Percentiles rank a stretch among this genome's conserved stretches.
Conservation (phyloP, 2,329 filamentous ascomycete species). For the Grosmannia clavigera region DNA sequence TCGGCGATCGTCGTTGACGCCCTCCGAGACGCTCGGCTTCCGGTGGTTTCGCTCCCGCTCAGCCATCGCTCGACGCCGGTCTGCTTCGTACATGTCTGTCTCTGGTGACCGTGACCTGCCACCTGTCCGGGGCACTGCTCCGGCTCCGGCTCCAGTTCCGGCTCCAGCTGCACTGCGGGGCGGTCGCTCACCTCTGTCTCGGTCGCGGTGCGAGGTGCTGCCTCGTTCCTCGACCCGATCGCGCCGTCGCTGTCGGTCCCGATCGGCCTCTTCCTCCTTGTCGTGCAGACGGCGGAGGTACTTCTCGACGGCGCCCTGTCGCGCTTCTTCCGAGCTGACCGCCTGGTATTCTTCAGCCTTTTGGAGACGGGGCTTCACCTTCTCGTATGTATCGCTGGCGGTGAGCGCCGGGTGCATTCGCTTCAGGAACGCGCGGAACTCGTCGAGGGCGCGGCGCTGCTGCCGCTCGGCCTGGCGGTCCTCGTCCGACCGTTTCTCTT, state of each 20-base stretch:
- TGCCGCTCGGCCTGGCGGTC: constrained; percentile 77
- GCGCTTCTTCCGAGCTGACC: constrained; percentile 69
- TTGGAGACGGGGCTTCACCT: constrained; percentile 66
- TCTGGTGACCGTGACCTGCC: constrained; percentile 72
- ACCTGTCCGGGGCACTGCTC: constrained; percentile 27
- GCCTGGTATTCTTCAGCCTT: constrained; percentile 76
- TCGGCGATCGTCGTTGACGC: constrained; percentile 34
- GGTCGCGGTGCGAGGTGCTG: neutral
- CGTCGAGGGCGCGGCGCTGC: constrained; percentile 73
- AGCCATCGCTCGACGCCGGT: constrained; percentile 83
- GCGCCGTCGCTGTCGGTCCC: constrained; percentile 42
- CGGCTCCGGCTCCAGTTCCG: neutral
- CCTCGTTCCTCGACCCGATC: constrained; percentile 7
- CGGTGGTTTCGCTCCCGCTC: constrained; percentile 90
- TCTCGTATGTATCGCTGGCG: constrained; percentile 74
- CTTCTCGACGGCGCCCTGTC: constrained; percentile 80
- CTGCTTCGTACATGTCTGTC: constrained; percentile 85
- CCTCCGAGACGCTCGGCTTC: constrained; percentile 61
- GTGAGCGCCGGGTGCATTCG: constrained; percentile 76
- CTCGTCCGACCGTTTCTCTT: constrained; percentile 68
- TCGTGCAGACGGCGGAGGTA: constrained; percentile 82
- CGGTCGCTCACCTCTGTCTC: constrained; percentile 39
- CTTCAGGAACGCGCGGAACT: constrained; percentile 75
- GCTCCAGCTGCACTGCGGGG: constrained; percentile 38
- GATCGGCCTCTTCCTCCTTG: constrained; percentile 73